A percentile compares a stretch with the other conserved stretches of the same genome.
Evolutionary conservation across 768 basidiomycete genomes (phyloP).

Genomic region (Tricholoma hemisulphureum): DNA sequence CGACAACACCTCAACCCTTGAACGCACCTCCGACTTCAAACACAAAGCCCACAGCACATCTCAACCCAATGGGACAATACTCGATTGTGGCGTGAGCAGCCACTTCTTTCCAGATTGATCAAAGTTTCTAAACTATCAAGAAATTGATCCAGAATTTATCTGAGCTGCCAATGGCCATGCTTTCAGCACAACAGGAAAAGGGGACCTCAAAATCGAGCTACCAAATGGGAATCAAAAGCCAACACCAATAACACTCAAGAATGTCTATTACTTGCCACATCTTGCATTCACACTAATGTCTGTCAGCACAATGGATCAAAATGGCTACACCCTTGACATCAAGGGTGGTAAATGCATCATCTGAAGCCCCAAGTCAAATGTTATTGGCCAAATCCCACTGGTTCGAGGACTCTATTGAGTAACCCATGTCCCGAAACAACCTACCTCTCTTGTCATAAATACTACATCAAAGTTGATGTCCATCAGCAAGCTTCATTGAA

Average conservation of each 20-base stretch:
- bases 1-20: neutral
- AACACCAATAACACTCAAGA: constrained; percentile 18
- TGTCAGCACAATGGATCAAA: constrained; percentile 15
- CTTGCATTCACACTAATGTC: constrained; percentile 32
- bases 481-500: constrained; percentile 30
- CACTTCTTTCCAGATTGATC: neutral
- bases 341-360: neutral
- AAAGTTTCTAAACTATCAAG: constrained; percentile 24
- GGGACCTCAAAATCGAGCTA: constrained; percentile 27
- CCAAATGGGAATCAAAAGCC: constrained; percentile 22
- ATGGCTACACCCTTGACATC: constrained; percentile 9
- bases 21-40: neutral
- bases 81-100: too few relatives aligned
- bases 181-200: constrained; percentile 25
- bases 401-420: constrained; percentile 28
- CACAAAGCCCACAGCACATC: neutral
- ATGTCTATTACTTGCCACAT: too few relatives aligned
- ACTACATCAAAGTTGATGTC: constrained; percentile 13
- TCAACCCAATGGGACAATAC: neutral
- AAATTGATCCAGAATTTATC: constrained; percentile 20
- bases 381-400: constrained; percentile 22
- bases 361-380: neutral
- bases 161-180: too few relatives aligned
- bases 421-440: neutral
- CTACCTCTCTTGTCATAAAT: constrained; percentile 11